Evolutionary conservation across 2,329 filamentous ascomycete species (phyloP).

Genomic region (Thelonectria rubi): DNA sequence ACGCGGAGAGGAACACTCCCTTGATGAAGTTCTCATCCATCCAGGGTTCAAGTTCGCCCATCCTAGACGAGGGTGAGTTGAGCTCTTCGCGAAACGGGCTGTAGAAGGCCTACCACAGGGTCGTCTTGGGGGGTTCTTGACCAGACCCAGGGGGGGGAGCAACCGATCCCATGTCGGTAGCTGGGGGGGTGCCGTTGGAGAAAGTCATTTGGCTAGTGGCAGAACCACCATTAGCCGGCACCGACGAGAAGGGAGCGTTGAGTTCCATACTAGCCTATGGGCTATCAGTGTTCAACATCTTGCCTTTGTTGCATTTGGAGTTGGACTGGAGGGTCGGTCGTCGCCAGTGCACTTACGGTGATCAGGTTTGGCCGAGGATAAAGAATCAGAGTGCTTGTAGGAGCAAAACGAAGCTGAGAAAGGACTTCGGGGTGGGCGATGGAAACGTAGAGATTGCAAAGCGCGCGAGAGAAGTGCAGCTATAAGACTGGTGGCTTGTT

Average conservation of each 20-base stretch:
- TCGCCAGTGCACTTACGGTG: conserved; percentile 23
- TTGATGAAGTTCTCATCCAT: conserved; percentile 99
- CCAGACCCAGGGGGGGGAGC: conserved; percentile 47
- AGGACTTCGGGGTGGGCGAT: too few relatives aligned
- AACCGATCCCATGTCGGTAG: conserved; percentile 49
- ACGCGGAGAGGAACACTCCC: conserved; percentile 86
- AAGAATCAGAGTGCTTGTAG: conserved; percentile 29
- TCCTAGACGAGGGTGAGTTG: conserved; percentile 66
- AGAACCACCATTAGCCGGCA: conserved; percentile 46
- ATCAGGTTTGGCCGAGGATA: conserved; percentile 30
- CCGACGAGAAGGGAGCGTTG: conserved; percentile 44
- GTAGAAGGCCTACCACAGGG: conserved; percentile 60
- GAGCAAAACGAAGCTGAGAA: conserved; percentile 27
- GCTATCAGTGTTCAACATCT: conserved; percentile 19
- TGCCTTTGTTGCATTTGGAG: too few relatives aligned
- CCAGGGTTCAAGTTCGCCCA: conserved; percentile 99
- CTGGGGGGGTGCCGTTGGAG: conserved; percentile 52
- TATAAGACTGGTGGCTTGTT: conserved; percentile 25
- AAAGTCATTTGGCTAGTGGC: conserved; percentile 48
- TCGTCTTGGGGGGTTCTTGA: conserved; percentile 64
- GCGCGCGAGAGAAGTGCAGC: conserved; percentile 33
- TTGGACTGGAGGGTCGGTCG: too few relatives aligned
- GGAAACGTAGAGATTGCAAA: conserved; percentile 29
- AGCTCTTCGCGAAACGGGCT: not conserved
- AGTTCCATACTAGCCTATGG: conserved; percentile 45